A percentile compares a stretch with the other conserved stretches of the same genome.
phyloP scores from a whole-genome alignment of 1,139 yeast genomes.

The Lodderomyces margitis region DNA sequence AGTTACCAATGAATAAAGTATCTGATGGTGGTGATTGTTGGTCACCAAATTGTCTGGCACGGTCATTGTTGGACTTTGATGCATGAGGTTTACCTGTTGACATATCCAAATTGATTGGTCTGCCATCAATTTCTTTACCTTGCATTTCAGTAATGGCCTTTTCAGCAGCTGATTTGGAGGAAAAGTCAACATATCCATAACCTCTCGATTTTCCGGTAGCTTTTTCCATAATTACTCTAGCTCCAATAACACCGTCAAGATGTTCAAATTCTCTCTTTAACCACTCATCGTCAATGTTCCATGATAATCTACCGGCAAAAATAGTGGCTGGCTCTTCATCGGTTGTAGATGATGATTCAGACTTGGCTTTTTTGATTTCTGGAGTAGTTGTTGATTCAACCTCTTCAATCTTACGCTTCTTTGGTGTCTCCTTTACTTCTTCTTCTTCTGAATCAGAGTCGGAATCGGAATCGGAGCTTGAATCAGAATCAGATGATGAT shows the following conservation, averaged over 20 bases:
- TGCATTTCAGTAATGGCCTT: conserved; percentile 85
- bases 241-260: conserved; percentile 76
- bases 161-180: conserved; percentile 71
- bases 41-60: conserved; percentile 90
- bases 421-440: conserved; percentile 7
- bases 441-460: conserved; percentile 24
- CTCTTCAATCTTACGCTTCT: conserved; percentile 14
- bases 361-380: conserved; percentile 34
- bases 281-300: conserved; percentile 97
- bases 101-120: conserved; percentile 91
- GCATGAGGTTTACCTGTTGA: conserved; percentile 78
- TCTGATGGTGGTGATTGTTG: conserved; percentile 89
- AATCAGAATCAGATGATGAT: conserved; percentile 20
- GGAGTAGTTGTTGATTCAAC: background rate
- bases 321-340: conserved; percentile 74
- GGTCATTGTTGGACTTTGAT: conserved; percentile 54
- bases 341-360: conserved; percentile 31
- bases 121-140: conserved; percentile 94
- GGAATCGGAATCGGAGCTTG: conserved; percentile 28
- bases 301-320: conserved; percentile 95
- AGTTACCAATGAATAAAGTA: conserved; percentile 93
- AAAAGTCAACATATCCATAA: conserved; percentile 97
- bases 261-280: conserved; percentile 81
- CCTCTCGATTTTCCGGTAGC: conserved; percentile 94
- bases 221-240: conserved; percentile 93